Conservation (phyloP, 2,329 filamentous ascomycete genomes). For the Aureobasidium lini region DNA sequence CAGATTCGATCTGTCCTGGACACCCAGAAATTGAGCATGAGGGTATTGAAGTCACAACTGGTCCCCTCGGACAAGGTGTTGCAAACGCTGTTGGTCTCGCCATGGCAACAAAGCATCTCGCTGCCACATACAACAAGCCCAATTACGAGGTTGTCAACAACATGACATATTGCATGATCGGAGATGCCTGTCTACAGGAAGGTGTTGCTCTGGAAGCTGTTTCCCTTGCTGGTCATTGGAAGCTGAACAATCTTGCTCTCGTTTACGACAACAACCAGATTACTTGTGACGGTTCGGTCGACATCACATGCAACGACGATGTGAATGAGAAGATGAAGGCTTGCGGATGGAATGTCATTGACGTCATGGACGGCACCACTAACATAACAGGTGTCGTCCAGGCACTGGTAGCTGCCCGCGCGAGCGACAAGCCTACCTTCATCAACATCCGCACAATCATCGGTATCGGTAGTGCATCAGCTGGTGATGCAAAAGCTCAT, state of each 20-base stretch:
- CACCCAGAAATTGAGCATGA: slow-evolving; percentile 48
- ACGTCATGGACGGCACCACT: slow-evolving; percentile 47
- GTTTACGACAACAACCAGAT: slow-evolving; percentile 56
- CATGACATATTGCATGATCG: slow-evolving; percentile 50
- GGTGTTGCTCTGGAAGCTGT: slow-evolving; percentile 52
- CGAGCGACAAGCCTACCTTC: slow-evolving; percentile 43
- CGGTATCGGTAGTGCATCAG: slow-evolving; percentile 43
- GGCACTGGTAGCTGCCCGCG: slow-evolving; percentile 35
- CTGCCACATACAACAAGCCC: slow-evolving; percentile 46
- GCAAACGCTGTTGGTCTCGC: slow-evolving; percentile 55
- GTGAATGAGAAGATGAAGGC: slow-evolving; percentile 52
- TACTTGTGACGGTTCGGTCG: slow-evolving; percentile 51
- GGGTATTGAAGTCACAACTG: slow-evolving; percentile 54
- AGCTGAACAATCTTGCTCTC: slow-evolving; percentile 48
- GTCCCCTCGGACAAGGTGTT: slow-evolving; percentile 52
- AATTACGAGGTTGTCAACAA: slow-evolving; percentile 44
- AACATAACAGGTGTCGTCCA: slow-evolving; percentile 44
- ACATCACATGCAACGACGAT: slow-evolving; percentile 47
- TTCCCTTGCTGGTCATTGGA: slow-evolving; percentile 49
- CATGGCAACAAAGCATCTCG: slow-evolving; percentile 51
- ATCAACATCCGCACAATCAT: slow-evolving; percentile 52
- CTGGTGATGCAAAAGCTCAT: slow-evolving; percentile 49
- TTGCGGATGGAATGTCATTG: slow-evolving; percentile 48
- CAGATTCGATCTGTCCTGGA: slow-evolving; percentile 44
- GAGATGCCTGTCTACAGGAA: slow-evolving; percentile 52